Evolutionary conservation across 306 rosid species (phyloP).

Genomic region (Cucurbita pepo): DNA sequence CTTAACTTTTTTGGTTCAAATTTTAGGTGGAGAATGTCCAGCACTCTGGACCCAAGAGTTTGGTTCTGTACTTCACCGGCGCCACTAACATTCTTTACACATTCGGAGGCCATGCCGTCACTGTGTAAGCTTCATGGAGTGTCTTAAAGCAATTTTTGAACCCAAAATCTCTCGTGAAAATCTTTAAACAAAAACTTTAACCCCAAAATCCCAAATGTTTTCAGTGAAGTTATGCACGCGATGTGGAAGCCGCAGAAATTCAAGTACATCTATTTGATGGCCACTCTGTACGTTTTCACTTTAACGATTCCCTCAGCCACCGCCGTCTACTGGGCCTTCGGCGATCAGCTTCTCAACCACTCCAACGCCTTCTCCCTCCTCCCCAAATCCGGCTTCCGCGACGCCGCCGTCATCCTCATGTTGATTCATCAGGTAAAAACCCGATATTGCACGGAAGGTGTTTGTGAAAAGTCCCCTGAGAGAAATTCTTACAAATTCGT

Average conservation of each 20-base stretch:
- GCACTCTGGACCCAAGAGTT: slow-evolving; percentile 60
- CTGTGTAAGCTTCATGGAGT: slow-evolving; percentile 43
- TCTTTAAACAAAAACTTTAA: neutral
- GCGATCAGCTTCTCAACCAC: slow-evolving; percentile 70
- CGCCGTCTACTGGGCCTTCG: slow-evolving; percentile 93
- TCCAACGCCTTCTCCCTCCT: slow-evolving; percentile 87
- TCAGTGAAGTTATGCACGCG: slow-evolving; percentile 97
- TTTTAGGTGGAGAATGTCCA: slow-evolving; percentile 44
- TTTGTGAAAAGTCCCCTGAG: neutral
- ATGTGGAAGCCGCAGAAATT: slow-evolving; percentile 99
- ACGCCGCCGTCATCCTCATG: slow-evolving; percentile 85
- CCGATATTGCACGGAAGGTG: neutral
- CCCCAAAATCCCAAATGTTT: neutral
- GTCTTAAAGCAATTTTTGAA: too few species aligned
- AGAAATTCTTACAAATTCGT: neutral
- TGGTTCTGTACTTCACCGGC: slow-evolving; percentile 90
- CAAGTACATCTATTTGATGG: slow-evolving; percentile 75
- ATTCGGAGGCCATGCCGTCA: slow-evolving; percentile 97
- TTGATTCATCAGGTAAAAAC: slow-evolving; percentile 79
- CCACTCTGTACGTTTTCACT: slow-evolving; percentile 82
- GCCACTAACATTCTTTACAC: slow-evolving; percentile 97
- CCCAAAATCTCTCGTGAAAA: too few species aligned
- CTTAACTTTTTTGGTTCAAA: neutral
- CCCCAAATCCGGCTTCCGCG: slow-evolving; percentile 61
- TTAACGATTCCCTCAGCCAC: slow-evolving; percentile 78